phyloP scores from a whole-genome alignment of 108 stramenopile genomes.

The Pseudonitzschia pungens region DNA sequence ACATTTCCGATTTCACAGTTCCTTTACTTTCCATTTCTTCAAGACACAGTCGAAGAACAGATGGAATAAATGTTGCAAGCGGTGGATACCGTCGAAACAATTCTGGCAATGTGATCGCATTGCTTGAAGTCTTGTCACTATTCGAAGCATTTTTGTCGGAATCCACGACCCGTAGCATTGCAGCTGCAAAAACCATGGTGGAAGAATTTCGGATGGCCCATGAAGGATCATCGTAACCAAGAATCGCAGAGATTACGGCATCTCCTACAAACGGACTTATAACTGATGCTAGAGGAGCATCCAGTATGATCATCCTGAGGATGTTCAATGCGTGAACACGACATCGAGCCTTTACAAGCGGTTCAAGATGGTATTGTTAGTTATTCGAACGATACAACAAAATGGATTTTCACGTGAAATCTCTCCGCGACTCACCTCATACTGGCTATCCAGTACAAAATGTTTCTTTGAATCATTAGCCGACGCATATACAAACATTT shows the following conservation, averaged over 20 bases:
- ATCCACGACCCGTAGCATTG: constrained; percentile 61
- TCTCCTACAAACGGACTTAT: constrained; percentile 45
- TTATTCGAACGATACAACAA: not conserved
- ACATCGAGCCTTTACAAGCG: constrained; percentile 22
- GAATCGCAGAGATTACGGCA: constrained; percentile 38
- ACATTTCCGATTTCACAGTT: constrained; percentile 25
- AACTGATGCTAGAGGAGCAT: constrained; percentile 50
- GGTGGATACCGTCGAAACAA: constrained; percentile 51
- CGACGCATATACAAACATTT: constrained; percentile 14
- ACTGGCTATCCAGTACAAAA: constrained; percentile 21
- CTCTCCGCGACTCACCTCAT: constrained; percentile 28
- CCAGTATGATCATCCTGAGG: constrained; percentile 54
- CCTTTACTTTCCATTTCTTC: constrained; percentile 14
- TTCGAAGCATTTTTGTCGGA: constrained; percentile 62
- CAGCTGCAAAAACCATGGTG: constrained; percentile 72
- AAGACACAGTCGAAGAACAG: constrained; percentile 29
- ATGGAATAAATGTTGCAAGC: constrained; percentile 36
- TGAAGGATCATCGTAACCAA: constrained; percentile 58
- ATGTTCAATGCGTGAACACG: constrained; percentile 72
- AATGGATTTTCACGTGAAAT: not conserved
- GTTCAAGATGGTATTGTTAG: not conserved
- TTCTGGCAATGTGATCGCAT: constrained; percentile 51
- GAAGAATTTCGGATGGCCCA: constrained; percentile 66
- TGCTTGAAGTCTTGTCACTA: constrained; percentile 43
- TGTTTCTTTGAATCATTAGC: not conserved